Conservation (phyloP, 164 flowering plant genomes). For the Buxus sempervirens region DNA sequence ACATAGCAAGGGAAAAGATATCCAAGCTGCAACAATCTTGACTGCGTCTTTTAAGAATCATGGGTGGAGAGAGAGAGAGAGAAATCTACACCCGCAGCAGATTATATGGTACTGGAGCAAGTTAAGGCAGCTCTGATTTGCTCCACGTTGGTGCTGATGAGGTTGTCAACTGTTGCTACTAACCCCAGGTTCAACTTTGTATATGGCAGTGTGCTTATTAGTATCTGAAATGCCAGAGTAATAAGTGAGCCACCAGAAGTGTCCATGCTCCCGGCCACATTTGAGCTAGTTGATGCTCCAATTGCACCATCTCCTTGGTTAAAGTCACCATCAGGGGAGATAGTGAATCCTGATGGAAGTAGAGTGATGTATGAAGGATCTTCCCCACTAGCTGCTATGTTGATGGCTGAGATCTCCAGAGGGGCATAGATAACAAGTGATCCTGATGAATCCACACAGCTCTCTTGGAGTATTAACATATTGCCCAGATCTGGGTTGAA, state of each 20-base stretch:
- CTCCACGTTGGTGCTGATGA: slow-evolving; percentile 72
- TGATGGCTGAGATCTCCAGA: slow-evolving; percentile 60
- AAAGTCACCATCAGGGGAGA: slow-evolving; percentile 54
- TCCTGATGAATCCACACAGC: slow-evolving; percentile 72
- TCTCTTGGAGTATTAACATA: slow-evolving; percentile 85
- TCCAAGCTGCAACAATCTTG: slow-evolving; percentile 88
- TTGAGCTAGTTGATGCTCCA: slow-evolving; percentile 43
- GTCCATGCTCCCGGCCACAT: slow-evolving; percentile 11
- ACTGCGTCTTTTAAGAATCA: slow-evolving; percentile 46
- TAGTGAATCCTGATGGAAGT: slow-evolving; percentile 80
- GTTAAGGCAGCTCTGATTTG: slow-evolving; percentile 73
- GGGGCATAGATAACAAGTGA: slow-evolving; percentile 71
- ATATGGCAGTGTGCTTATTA: slow-evolving; percentile 64
- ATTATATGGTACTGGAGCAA: slow-evolving; percentile 40
- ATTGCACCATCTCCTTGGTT: slow-evolving; percentile 23
- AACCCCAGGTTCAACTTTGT: slow-evolving; percentile 66
- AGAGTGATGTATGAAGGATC: slow-evolving; percentile 69
- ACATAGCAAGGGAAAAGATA: slow-evolving; percentile 18
- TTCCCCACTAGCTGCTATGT: slow-evolving; percentile 79
- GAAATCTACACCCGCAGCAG: too few relatives aligned
- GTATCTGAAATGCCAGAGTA: slow-evolving; percentile 77
- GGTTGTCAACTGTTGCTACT: slow-evolving; percentile 66
- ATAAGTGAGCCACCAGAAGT: slow-evolving; percentile 60
- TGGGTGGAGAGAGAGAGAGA: too few relatives aligned
- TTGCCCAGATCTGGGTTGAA: slow-evolving; percentile 63